A percentile compares a stretch with the other conserved stretches of the same genome.
These are phyloP conservation scores for Colletotrichum orchidophilum DNA, from an alignment of 2,329 filamentous ascomycete genomes.

Conservation along the genomic window DNA sequence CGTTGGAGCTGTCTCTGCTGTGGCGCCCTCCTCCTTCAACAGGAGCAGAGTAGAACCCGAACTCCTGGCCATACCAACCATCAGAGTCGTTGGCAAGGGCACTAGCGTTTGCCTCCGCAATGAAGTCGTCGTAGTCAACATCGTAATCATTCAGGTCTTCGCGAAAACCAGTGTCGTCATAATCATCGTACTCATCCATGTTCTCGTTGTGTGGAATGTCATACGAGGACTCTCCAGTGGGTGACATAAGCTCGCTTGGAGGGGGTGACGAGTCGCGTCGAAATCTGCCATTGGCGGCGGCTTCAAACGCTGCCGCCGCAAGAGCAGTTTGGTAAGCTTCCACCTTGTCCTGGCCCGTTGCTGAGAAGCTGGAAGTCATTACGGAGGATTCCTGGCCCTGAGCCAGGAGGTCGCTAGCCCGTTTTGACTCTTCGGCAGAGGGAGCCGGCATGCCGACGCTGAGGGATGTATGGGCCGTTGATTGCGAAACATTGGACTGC, in stretches of 20 bases:
- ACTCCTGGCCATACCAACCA: slow-evolving; percentile 95
- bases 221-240: slow-evolving; percentile 35
- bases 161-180: slow-evolving; percentile 61
- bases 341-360: slow-evolving; percentile 42
- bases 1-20: slow-evolving; percentile 54
- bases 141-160: slow-evolving; percentile 68
- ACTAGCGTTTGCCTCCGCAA: slow-evolving; percentile 94
- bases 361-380: slow-evolving; percentile 27
- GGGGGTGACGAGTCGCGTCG: slow-evolving; percentile 64
- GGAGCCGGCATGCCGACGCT: slow-evolving; percentile 41
- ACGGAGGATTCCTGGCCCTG: slow-evolving; percentile 34
- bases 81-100: slow-evolving; percentile 92
- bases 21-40: slow-evolving; percentile 50
- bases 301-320: slow-evolving; percentile 81
- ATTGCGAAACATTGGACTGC: slow-evolving; percentile 53
- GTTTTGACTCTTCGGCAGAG: slow-evolving; percentile 19
- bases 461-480: slow-evolving; percentile 64
- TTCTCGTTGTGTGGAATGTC: slow-evolving; percentile 33
- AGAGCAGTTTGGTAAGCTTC: slow-evolving; percentile 86
- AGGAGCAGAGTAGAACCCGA: slow-evolving; percentile 87
- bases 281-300: slow-evolving; percentile 80
- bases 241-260: slow-evolving; percentile 40
- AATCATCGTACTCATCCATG: slow-evolving; percentile 50
- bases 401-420: slow-evolving; percentile 21
- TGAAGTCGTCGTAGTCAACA: slow-evolving; percentile 87